Percentiles rank a stretch among this genome's conserved stretches.
Conservation (phyloP, 108 stramenopile genomes). For the Cyclotella distinguenda region DNA sequence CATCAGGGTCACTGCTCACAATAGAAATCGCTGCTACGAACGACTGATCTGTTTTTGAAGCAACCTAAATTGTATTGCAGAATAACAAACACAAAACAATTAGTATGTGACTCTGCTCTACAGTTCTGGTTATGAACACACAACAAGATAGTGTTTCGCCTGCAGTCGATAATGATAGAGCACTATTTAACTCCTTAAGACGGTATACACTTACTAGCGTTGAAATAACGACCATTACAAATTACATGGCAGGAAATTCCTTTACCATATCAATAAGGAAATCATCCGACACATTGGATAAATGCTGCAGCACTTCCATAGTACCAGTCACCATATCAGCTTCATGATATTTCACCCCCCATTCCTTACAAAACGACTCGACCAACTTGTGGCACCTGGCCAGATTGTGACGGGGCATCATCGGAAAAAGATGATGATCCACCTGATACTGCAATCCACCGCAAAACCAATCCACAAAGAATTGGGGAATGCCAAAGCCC, state of each 20-base stretch:
- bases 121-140: too few relatives aligned
- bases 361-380: slow-evolving; percentile 94
- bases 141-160: too few relatives aligned
- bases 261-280: slow-evolving; percentile 79
- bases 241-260: slow-evolving; percentile 92
- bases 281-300: slow-evolving; percentile 72
- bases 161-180: too few relatives aligned
- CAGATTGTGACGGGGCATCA: slow-evolving; percentile 94
- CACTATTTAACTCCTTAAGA: too few relatives aligned
- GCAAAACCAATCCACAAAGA: slow-evolving; percentile 98
- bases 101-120: too few relatives aligned
- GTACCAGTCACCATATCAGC: slow-evolving; percentile 81
- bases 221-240: neutral
- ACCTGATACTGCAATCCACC: slow-evolving; percentile 99
- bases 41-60: too few relatives aligned
- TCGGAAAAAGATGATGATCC: slow-evolving; percentile 99
- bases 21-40: too few relatives aligned
- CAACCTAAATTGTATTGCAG: too few relatives aligned
- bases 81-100: too few relatives aligned
- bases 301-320: slow-evolving; percentile 76
- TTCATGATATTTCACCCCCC: slow-evolving; percentile 94
- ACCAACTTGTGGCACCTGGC: slow-evolving; percentile 87
- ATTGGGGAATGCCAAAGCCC: slow-evolving; percentile 90
- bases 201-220: too few relatives aligned
- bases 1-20: too few relatives aligned